Conservation (phyloP, 139 green algal genomes). For the Chlamydomonas asymmetrica region DNA sequence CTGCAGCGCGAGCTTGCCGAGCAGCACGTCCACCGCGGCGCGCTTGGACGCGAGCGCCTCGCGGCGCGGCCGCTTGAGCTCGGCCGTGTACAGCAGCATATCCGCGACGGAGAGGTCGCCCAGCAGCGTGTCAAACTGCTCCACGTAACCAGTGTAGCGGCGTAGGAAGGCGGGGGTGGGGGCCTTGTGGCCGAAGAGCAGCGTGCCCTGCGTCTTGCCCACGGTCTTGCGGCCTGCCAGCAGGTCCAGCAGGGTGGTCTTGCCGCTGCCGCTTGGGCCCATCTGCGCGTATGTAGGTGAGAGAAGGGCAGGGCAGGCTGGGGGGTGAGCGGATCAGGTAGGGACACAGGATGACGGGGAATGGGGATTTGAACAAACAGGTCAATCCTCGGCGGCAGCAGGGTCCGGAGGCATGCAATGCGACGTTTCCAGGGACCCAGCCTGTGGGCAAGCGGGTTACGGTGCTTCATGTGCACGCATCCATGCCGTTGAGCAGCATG, state of each 20-base stretch:
- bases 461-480: not conserved
- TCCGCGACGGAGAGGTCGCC: constrained; percentile 59
- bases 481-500: not conserved
- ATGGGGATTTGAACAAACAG: too few species aligned
- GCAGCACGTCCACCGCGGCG: constrained; percentile 59
- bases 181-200: constrained; percentile 56
- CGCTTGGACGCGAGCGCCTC: constrained; percentile 52
- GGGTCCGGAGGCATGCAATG: too few species aligned
- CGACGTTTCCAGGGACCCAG: too few species aligned
- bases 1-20: constrained; percentile 52
- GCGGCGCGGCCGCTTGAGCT: constrained; percentile 65
- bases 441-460: too few species aligned
- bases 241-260: constrained; percentile 75
- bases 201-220: constrained; percentile 32
- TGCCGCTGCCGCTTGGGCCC: constrained; percentile 75
- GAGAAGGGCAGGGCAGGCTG: too few species aligned
- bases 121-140: constrained; percentile 53
- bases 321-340: too few species aligned
- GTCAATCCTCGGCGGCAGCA: too few species aligned
- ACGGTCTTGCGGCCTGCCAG: constrained; percentile 48
- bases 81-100: constrained; percentile 85
- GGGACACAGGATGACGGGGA: not conserved
- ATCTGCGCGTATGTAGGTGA: too few species aligned
- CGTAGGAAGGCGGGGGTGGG: constrained; percentile 59
- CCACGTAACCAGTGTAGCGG: constrained; percentile 66